These are phyloP conservation scores for Cubamyces sp. DNA, from an alignment of 768 basidiomycete species.

Conservation along the genomic window DNA sequence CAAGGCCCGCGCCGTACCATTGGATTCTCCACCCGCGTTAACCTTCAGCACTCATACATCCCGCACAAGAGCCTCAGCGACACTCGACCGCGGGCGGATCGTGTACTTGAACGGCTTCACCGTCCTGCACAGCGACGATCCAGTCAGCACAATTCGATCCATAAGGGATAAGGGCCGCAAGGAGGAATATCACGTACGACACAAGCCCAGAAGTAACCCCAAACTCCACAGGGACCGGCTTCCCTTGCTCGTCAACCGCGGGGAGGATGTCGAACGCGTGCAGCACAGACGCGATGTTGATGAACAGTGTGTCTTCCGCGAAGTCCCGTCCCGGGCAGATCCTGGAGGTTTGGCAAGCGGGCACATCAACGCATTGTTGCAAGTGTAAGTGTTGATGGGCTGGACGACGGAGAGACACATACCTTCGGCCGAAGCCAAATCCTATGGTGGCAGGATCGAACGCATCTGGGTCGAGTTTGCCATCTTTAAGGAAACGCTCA, in stretches of 20 bases:
- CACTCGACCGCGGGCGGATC: not conserved
- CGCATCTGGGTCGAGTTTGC: conserved; percentile 11
- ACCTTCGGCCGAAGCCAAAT: conserved; percentile 36
- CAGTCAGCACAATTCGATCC: too few relatives aligned
- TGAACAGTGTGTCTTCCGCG: conserved; percentile 18
- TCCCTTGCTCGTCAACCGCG: conserved; percentile 7
- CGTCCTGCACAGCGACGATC: not conserved
- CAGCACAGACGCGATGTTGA: conserved; percentile 17
- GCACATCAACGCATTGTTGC: too few relatives aligned
- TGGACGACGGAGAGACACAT: not conserved
- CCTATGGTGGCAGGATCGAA: conserved; percentile 17
- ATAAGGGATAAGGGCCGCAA: too few relatives aligned
- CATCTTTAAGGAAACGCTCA: conserved; percentile 46
- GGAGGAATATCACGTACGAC: conserved; percentile 9
- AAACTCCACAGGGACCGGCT: conserved; percentile 8
- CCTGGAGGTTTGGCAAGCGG: not conserved
- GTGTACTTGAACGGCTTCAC: not conserved
- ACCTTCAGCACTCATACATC: too few relatives aligned
- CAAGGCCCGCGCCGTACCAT: too few relatives aligned
- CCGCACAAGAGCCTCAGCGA: too few relatives aligned
- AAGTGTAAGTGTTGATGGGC: too few relatives aligned
- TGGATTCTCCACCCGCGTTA: too few relatives aligned
- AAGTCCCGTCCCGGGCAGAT: conserved; percentile 27
- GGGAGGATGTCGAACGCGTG: conserved; percentile 24
- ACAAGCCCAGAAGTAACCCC: conserved; percentile 14